Percentiles rank a stretch among this genome's conserved stretches.
phyloP scores from a whole-genome alignment of 2,329 filamentous ascomycete genomes.

The Incumbomyces lentus region DNA sequence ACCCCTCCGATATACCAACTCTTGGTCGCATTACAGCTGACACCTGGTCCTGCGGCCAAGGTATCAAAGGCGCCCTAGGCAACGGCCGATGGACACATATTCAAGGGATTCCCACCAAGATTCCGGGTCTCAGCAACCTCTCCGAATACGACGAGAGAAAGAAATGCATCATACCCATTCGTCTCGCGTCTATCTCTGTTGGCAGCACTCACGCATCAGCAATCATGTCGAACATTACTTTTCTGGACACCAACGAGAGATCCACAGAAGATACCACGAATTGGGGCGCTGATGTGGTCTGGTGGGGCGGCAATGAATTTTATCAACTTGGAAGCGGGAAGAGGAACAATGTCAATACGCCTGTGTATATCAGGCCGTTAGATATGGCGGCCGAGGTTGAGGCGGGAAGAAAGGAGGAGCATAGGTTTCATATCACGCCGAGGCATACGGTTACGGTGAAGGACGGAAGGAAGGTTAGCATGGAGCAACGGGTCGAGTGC shows the following conservation, averaged over 20 bases:
- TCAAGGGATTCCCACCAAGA: constrained; percentile 64
- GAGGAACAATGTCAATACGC: constrained; percentile 65
- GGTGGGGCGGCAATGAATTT: constrained; percentile 91
- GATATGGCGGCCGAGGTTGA: constrained; percentile 55
- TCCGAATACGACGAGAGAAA: constrained; percentile 75
- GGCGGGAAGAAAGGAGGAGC: constrained; percentile 54
- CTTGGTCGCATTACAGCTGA: constrained; percentile 57
- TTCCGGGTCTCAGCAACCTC: constrained; percentile 72
- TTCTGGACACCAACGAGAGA: constrained; percentile 45
- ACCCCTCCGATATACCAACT: constrained; percentile 30
- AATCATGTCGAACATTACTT: constrained; percentile 70
- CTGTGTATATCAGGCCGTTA: constrained; percentile 67
- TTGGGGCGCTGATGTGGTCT: constrained; percentile 79
- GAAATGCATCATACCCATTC: constrained; percentile 63
- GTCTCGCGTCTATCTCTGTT: constrained; percentile 59
- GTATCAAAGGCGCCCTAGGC: constrained; percentile 72
- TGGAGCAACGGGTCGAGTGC: constrained; percentile 84
- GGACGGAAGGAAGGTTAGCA: constrained; percentile 54
- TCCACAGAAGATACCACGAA: constrained; percentile 61
- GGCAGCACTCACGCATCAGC: constrained; percentile 74
- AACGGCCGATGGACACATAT: constrained; percentile 85
- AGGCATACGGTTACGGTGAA: constrained; percentile 57
- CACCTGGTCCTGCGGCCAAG: constrained; percentile 77
- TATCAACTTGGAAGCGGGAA: constrained; percentile 90
- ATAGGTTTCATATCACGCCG: constrained; percentile 74